Evolutionary conservation across 2,329 filamentous ascomycete species (phyloP).

Genomic region (Raffaelea albimanens): DNA sequence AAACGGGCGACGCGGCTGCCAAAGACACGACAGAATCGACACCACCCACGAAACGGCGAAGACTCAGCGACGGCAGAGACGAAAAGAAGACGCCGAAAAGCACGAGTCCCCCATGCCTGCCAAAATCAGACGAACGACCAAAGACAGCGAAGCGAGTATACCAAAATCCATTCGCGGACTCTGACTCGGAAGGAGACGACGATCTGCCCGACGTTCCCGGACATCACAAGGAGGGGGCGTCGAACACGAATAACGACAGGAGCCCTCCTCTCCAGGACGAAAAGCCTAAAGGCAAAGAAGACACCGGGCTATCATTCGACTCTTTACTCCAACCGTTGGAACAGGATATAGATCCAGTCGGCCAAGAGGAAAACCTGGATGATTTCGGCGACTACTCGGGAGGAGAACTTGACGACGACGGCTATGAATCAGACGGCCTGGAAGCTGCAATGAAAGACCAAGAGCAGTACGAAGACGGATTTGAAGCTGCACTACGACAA

Average conservation of each 20-base stretch:
- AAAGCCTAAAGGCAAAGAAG: no score
- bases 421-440: conserved; percentile 16
- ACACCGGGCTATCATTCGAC: not conserved
- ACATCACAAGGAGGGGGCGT: not conserved
- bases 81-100: not conserved
- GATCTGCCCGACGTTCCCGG: not conserved
- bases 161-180: conserved; percentile 54
- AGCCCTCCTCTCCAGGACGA: no score
- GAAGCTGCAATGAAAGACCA: no score
- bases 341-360: not conserved
- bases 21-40: not conserved
- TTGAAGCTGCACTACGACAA: no score
- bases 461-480: no score
- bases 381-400: conserved; percentile 12
- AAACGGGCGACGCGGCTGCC: conserved; percentile 12
- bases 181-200: conserved; percentile 9
- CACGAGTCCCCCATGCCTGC: not conserved
- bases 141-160: not conserved
- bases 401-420: conserved; percentile 40
- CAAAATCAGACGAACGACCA: not conserved
- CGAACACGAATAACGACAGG: not conserved
- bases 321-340: not conserved
- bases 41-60: not conserved
- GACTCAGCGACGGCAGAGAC: not conserved
- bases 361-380: not conserved